phyloP scores from a whole-genome alignment of 805 yeast genomes.

The Jamesozyma gamospora region DNA sequence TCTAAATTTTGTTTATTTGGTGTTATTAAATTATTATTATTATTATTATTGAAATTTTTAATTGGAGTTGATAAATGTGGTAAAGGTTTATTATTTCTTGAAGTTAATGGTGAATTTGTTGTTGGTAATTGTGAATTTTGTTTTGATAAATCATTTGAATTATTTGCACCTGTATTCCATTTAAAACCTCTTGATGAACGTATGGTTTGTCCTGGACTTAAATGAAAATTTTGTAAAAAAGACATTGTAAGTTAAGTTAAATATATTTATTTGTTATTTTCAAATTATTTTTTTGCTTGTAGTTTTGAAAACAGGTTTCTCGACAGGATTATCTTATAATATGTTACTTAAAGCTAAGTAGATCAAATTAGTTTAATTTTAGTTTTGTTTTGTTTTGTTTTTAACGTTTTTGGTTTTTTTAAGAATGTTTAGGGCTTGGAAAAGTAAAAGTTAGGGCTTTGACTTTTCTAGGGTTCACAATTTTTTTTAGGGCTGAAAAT shows the following conservation, averaged over 20 bases:
- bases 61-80: neutral
- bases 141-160: neutral
- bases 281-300: too few species aligned
- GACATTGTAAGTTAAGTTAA: slow-evolving; percentile 12
- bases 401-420: too few species aligned
- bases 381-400: too few species aligned
- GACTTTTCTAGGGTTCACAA: too few species aligned
- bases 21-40: slow-evolving; percentile 2
- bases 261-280: too few species aligned
- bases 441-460: too few species aligned
- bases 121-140: neutral
- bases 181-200: slow-evolving; percentile 39
- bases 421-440: too few species aligned
- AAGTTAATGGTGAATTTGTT: neutral
- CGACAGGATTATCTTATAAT: too few species aligned
- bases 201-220: slow-evolving; percentile 39
- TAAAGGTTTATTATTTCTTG: neutral
- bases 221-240: slow-evolving; percentile 28
- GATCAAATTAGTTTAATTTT: too few species aligned
- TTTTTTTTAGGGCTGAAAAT: too few species aligned
- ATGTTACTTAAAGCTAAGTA: too few species aligned
- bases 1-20: slow-evolving; percentile 7
- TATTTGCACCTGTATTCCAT: slow-evolving; percentile 22
- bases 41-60: neutral
- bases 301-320: too few species aligned